phyloP scores from a whole-genome alignment of 2,329 filamentous ascomycete genomes.

The Ascosphaera acerosa region DNA sequence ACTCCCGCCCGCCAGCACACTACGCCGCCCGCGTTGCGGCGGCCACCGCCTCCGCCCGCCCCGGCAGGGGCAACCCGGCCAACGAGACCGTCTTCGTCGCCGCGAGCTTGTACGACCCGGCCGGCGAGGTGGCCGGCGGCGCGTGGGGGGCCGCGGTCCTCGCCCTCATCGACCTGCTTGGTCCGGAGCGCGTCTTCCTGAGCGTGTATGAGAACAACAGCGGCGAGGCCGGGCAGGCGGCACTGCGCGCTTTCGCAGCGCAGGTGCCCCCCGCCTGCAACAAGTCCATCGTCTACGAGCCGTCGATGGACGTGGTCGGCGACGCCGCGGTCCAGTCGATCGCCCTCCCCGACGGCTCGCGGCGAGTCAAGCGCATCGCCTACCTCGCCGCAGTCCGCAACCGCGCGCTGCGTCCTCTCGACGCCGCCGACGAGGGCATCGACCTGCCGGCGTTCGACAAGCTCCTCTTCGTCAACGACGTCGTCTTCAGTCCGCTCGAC shows the following conservation, averaged over 20 bases:
- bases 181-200: constrained; percentile 40
- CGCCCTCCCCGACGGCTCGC: constrained; percentile 34
- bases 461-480: constrained; percentile 39
- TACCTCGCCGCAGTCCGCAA: constrained; percentile 52
- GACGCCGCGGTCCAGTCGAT: constrained; percentile 37
- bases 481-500: constrained; percentile 34
- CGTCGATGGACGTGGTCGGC: constrained; percentile 29
- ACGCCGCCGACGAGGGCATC: constrained; percentile 18
- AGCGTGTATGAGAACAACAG: constrained; percentile 53
- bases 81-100: constrained; percentile 50
- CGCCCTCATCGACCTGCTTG: constrained; percentile 38
- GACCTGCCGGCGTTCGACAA: constrained; percentile 25
- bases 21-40: constrained; percentile 19
- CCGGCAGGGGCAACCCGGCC: constrained; percentile 25
- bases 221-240: constrained; percentile 27
- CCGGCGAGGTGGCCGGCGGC: constrained; percentile 33
- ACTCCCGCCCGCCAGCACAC: constrained; percentile 27
- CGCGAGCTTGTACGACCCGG: constrained; percentile 40
- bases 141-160: constrained; percentile 37
- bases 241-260: constrained; percentile 28
- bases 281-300: constrained; percentile 32
- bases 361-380: constrained; percentile 44
- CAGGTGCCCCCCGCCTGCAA: constrained; percentile 22
- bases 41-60: constrained; percentile 10
- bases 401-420: constrained; percentile 37